Base-by-base conservation (phyloP, 805 yeast species). In the Gaillardinia entomophila region DNA sequence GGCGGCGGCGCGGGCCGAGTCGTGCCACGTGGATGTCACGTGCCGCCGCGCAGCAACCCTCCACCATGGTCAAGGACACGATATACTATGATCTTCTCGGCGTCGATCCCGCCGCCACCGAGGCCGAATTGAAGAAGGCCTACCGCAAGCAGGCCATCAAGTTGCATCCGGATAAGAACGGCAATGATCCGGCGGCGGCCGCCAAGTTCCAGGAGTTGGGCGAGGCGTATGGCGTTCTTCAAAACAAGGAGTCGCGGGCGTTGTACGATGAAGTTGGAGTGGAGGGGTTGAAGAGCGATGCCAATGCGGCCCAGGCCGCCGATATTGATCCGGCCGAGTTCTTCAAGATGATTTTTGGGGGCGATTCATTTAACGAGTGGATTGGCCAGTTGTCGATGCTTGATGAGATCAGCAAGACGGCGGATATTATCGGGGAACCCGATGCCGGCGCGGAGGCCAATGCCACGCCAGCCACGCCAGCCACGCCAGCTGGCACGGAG, bases 161-260 rank as follows among this genome's bases (percentile, higher is more conserved):
- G 36, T 83, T 85, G 31, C 98, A 90, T 57, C 98, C 98, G 1
- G 98, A 92, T 57, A 92, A 92, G 65, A 87, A 90, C 51, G 96
- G 95, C n/a, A 79, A 83, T 49, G 95, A 92, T 54, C 94, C 92
- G 26, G 73, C 75, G 10, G 98, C 98, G 12, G 87, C 90, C 11
- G 76, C 73, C 31, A 79, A 82, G 48, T 92, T 92, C 60, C 96
- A 92, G 59, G 84, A 75, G 36, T 38, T 66, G 25, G 71, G 67
- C 4, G 71, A 64, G 42, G 90, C 90, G 0, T 84, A 82, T 46
- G 88, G 83, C 43, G 85, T 92, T 0, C 62, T 92, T 38, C 82
- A 82, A 48, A 92, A 92, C 54, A 66, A 74, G 1, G 73, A 71
- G 6, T 60, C 82, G 33, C 74, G 97, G 38, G 66, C 68, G 16